Base-by-base conservation (phyloP, 2,329 filamentous ascomycete species). In the Trichoderma hamatum region DNA sequence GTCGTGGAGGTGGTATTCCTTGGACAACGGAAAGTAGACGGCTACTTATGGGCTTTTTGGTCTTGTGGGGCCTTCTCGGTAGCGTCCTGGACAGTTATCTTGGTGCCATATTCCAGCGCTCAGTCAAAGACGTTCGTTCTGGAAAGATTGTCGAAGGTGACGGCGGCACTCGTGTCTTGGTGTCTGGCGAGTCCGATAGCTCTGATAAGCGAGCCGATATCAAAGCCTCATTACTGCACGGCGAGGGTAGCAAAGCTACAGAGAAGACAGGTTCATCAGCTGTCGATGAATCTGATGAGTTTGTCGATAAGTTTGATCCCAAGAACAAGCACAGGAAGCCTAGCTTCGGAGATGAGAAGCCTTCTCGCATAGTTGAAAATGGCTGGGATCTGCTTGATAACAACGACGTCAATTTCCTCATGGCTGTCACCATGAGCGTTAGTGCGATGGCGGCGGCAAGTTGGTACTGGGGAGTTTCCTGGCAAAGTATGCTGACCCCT, bases 341-440 rank as follows among this genome's bases (percentile, higher is more conserved):
- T 7, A 88, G 83, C 75, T 85, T 86, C 82, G 80, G 87, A 2
- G 82, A 85, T 69, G 81, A 84, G 68, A 84, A 84, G 74, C 86
- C 90, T 70, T 90, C 89, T 63, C 83, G 91, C 21, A 82, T 89
- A 5, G 80, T 90, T 7, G 88, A 92, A 80, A 91, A 84, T 73
- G 93, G 77, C 62, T 84, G 81, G 87, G 87, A 97, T 77, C 78
- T 96, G 71, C 83, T 99, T 69, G 94, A 97, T 79, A 99, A 99
- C 79, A 99, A 99, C 79, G 92, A 92, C 67, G 94, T 99, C 74
- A 99, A 99, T 79, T 88, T 97, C 69, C 79, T 95, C 68, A 98
- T 97, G 95, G 94, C 95, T 0, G 85, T 88, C 16, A 84, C 84
- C 5, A 94, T 97, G 87, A 97, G 92, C 77, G 72, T 94, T 21